Base-by-base conservation (phyloP, 2,329 filamentous ascomycete genomes). In the Canariomyces notabilis region DNA sequence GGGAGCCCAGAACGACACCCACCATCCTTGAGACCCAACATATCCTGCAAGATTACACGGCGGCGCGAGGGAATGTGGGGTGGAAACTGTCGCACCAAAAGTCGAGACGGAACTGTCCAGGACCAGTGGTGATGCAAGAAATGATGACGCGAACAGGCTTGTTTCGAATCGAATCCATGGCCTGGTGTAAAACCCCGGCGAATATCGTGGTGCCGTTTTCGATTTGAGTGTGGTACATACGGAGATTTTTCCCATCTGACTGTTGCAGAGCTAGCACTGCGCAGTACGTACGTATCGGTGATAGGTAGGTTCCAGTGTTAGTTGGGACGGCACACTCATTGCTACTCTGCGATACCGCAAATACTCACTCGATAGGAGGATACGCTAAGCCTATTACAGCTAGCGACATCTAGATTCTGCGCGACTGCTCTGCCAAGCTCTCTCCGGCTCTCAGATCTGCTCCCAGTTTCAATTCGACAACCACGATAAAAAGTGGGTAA, bases 151-250 rank as follows among this genome's bases (percentile, higher is more conserved):
- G 35, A 47, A 36, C 35, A 23, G 29, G 32, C 18, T 42, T 48
- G 51, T 50, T 52, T 55, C 48, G 42, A 39, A 39, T 55, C 48
- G 42, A 39, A 39, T 44, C 37, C 42, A 42, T 8, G 26, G 9
- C 22, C 40, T n/a, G 14, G 42, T 42, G 43, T 33, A 39, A 40
- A 41, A 35, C 43, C 26, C 44, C 40, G 43, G 37, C 35, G 43
- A 29, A 43, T 38, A 50, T 46, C 39, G 34, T 40, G 43, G 40
- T 9, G 23, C 22, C 33, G 23, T 45, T 42, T 36, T 21, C n/a
- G 26, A 29, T 29, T 29, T 12, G 26, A 8, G 26, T 12, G 14
- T 11, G 26, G 26, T 29, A 12, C 7, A 12, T 29, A 29, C 9
- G 26, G n/a, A 42, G 39, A 18, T 18, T 39, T 36, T 26, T 33